Percentiles rank a stretch among this genome's conserved stretches.
These are phyloP conservation scores for Dictyostelium gargantuum DNA, from an alignment of 208 protist species.

Conservation along the genomic window DNA sequence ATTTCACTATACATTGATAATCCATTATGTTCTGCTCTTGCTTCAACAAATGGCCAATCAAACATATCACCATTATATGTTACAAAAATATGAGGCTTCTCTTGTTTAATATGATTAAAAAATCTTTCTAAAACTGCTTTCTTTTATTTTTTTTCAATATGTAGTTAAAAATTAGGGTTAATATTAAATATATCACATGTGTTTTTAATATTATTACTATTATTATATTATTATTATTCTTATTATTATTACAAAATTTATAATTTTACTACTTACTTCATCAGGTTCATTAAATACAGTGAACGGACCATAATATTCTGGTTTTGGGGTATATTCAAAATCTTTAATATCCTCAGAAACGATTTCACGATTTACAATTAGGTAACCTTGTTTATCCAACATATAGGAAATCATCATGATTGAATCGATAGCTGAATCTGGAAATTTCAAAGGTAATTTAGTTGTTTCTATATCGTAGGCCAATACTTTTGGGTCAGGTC, in stretches of 20 bases:
- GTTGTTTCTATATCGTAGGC: constrained; percentile 99
- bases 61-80: constrained; percentile 99
- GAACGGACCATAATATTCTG: constrained; percentile 98
- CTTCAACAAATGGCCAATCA: constrained; percentile 99
- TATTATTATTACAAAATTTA: too few species aligned
- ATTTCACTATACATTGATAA: constrained; percentile 76
- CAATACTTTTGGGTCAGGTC: constrained; percentile 91
- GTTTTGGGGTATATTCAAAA: constrained; percentile 99
- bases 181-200: too few species aligned
- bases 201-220: neutral
- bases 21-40: constrained; percentile 85
- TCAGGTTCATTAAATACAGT: constrained; percentile 96
- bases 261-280: constrained; percentile 90
- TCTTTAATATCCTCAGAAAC: constrained; percentile 97
- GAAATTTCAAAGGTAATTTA: constrained; percentile 99
- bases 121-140: constrained; percentile 92
- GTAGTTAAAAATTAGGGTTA: too few species aligned
- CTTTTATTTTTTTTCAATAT: neutral
- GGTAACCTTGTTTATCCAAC: constrained; percentile 97
- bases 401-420: constrained; percentile 99
- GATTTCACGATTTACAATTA: constrained; percentile 98
- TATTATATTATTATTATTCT: too few species aligned
- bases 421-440: constrained; percentile 95
- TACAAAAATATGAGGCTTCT: constrained; percentile 97
- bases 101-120: constrained; percentile 96